Base-by-base conservation (phyloP, 257 asterid genomes). In the Lithospermum erythrorhizon region DNA sequence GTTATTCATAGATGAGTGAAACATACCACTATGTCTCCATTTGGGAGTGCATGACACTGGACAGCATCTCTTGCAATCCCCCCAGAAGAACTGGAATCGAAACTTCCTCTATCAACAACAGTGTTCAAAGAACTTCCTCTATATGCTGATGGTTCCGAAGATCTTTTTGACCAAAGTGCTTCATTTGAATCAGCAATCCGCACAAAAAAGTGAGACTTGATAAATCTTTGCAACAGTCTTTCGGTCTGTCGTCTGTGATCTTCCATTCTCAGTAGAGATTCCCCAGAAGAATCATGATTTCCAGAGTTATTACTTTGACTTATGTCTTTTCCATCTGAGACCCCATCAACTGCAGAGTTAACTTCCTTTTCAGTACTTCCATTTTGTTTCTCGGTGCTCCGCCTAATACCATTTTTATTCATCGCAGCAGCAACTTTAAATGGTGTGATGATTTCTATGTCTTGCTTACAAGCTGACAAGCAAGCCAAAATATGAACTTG, bases 21-120 rank as follows among this genome's bases (percentile, higher is more conserved):
- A 75, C 90, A 76, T 80, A 91, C 98, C 98, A 81, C 98, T 82
- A 88, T 80, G 68, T 91, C 96, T 75, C 98, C 98, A 68, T 86
- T 91, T 67, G 93, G 58, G 61, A 91, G 95, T 58, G 98, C 67
- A 69, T 74, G 75, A 72, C 98, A 91, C 78, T 86, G 80, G 73
- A 77, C 81, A 66, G 86, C 83, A 78, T 89, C 90, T 81, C 98
- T 83, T 65, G 96, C 97, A 72, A 88, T 76, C 53, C 98, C 98
- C 21, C 98, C 98, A 6, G 95, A 84, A 65, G 83, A 72, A 66
- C 78, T 81, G 30, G 95, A 79, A 75, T 91, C 82, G 73, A 83
- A 84, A 10, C 77, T 78, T 69, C 98, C 98, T 75, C 79, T 75
- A 78, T 91, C 98, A 72, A 84, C 73, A 15, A 75, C 73, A 67